Evolutionary conservation across 2,329 filamentous ascomycete genomes (phyloP).

Genomic region (Cephalotrichum gorgonifer): DNA sequence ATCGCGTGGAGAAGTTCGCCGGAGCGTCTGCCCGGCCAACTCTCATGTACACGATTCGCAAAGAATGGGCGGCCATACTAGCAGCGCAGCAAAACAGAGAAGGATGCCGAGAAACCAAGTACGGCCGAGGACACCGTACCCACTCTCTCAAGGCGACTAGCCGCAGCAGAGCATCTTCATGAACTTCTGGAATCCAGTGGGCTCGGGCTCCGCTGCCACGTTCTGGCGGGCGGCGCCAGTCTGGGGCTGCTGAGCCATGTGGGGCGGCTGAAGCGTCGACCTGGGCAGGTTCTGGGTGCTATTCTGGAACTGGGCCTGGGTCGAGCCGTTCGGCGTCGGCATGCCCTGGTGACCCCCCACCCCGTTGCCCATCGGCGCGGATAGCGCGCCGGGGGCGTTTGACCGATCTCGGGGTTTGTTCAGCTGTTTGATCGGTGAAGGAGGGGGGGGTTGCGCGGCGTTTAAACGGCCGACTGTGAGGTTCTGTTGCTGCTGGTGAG

Average conservation of each 20-base stretch:
- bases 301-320: constrained; percentile 93
- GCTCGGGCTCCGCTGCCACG: constrained; percentile 53
- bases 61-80: not conserved
- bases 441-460: constrained; percentile 82
- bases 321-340: constrained; percentile 79
- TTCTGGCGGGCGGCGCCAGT: constrained; percentile 21
- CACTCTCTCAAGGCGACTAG: constrained; percentile 22
- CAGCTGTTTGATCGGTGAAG: constrained; percentile 73
- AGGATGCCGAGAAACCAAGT: not conserved
- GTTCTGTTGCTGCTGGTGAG: constrained; percentile 51
- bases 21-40: not conserved
- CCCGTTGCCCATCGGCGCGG: constrained; percentile 67
- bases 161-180: constrained; percentile 91
- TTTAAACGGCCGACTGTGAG: constrained; percentile 85
- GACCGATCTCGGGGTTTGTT: constrained; percentile 64
- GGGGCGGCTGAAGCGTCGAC: constrained; percentile 50
- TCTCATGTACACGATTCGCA: not conserved
- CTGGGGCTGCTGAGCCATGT: constrained; percentile 38
- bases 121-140: not conserved
- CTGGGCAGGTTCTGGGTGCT: constrained; percentile 79
- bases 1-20: not conserved
- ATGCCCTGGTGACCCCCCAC: constrained; percentile 64
- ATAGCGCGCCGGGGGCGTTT: constrained; percentile 66
- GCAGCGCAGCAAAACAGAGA: not conserved
- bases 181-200: constrained; percentile 79